Base-by-base conservation (phyloP, 2,329 filamentous ascomycete genomes). In the Dactylella cylindrospora region DNA sequence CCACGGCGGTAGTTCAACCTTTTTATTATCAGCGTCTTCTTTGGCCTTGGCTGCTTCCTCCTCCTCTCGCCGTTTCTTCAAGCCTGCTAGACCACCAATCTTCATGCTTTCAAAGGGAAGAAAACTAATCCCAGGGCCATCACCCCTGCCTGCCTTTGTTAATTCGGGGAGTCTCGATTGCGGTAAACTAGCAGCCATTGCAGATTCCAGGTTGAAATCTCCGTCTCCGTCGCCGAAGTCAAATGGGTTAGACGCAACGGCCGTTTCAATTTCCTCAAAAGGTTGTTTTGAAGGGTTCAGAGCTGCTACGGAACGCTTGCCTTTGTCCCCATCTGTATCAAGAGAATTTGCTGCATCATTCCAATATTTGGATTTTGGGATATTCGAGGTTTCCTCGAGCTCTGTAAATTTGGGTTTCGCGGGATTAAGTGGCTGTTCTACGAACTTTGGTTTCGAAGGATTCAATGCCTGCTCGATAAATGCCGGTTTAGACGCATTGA, bases 91-190 rank as follows among this genome's bases (percentile, higher is more conserved):
- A 33, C 59, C 59, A n/a, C 70, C 2, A 67, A 54, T 17, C 78
- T 64, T 36, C 51, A 64, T 55, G 31, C 59, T 64, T 35, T 64
- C 59, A 33, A 64, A 64, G 1, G 59, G 59, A 10, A 64, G 44
- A 3, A 64, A 88, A 0, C 85, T 86, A 17, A 85, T 85, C 29
- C 81, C 79, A 60, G 76, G 72, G 4, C 80, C 78, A 46, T 79
- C 76, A 54, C 80, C 73, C 0, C 71, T 70, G 2, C 69, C 68
- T 2, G 67, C 67, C 19, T 72, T 68, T 5, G 38, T 57, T 1
- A 65, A 44, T 10, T 44, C 49, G 45, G 17, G 38, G 67, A 6
- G 67, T 67, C 19, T 73, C 64, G 50, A 76, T 76, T 0, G 74
- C 75, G 44, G 68, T 12, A 33, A 23, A n/a, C n/a, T 17, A 31